Evolutionary conservation across 2,329 filamentous ascomycete genomes (phyloP).

Genomic region (Neofusicoccum umdonicola): DNA sequence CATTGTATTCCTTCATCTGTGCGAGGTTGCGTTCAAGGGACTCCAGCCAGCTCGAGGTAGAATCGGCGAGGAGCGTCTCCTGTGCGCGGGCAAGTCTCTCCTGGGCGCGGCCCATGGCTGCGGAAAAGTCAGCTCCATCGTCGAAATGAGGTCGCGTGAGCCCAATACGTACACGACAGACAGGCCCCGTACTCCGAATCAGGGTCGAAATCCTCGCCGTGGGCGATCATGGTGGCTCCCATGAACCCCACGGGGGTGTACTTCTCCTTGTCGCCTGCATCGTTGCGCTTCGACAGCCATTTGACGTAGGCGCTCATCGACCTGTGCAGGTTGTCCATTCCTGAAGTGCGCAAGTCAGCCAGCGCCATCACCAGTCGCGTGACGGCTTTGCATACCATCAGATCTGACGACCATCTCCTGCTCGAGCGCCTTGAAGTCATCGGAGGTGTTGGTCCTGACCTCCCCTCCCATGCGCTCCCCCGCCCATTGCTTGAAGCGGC

Average conservation of each 20-base stretch:
- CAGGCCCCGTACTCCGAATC: slow-evolving; percentile 91
- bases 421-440: slow-evolving; percentile 89
- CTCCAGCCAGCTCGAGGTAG: slow-evolving; percentile 83
- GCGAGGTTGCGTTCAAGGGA: slow-evolving; percentile 84
- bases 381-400: slow-evolving; percentile 61
- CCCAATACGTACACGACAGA: slow-evolving; percentile 60
- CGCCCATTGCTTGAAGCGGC: slow-evolving; percentile 96
- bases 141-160: neutral
- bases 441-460: slow-evolving; percentile 78
- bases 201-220: slow-evolving; percentile 88
- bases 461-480: slow-evolving; percentile 94
- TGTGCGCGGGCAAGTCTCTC: slow-evolving; percentile 84
- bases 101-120: slow-evolving; percentile 78
- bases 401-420: slow-evolving; percentile 85
- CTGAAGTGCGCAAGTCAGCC: slow-evolving; percentile 45
- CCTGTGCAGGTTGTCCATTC: slow-evolving; percentile 84
- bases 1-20: slow-evolving; percentile 98
- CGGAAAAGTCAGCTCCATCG: slow-evolving; percentile 22
- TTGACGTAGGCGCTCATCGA: slow-evolving; percentile 86
- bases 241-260: slow-evolving; percentile 74
- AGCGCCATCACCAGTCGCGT: slow-evolving; percentile 8
- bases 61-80: slow-evolving; percentile 74
- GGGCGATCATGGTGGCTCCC: slow-evolving; percentile 79
- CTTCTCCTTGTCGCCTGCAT: slow-evolving; percentile 87
- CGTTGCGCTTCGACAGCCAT: slow-evolving; percentile 78